Percentiles rank a stretch among this genome's conserved stretches.
Evolutionary conservation across 345 rosid genomes (phyloP).

Genomic region (Hirschfeldia incana): DNA sequence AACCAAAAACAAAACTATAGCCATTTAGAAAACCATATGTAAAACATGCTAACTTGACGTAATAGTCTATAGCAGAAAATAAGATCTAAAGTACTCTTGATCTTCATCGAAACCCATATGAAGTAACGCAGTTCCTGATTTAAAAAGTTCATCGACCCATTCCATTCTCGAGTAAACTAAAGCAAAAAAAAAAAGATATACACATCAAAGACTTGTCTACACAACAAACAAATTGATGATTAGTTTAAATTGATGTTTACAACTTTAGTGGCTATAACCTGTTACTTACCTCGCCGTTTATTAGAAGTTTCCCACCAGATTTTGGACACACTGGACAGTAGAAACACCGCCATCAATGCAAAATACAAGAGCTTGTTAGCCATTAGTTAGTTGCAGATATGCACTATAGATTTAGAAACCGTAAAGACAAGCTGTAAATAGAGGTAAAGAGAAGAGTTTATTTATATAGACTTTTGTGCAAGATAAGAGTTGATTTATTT

Average conservation of each 20-base stretch:
- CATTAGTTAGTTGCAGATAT: conserved; percentile 14
- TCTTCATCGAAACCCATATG: conserved; percentile 27
- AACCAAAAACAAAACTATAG: background rate
- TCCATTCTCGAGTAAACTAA: conserved; percentile 17
- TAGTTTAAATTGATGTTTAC: background rate
- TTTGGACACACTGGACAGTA: conserved; percentile 20
- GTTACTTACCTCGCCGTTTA: conserved; percentile 23
- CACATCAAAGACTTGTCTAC: conserved; percentile 1
- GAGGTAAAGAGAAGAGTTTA: background rate
- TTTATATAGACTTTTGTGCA: conserved; percentile 17
- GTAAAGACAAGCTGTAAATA: background rate
- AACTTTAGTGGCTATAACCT: background rate
- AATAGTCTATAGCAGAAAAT: conserved; percentile 27
- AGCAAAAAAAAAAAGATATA: background rate
- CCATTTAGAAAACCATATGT: background rate
- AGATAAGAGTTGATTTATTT: conserved; percentile 18
- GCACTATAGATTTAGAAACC: background rate
- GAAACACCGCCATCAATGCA: conserved; percentile 15
- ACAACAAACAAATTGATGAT: background rate
- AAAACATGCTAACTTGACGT: background rate
- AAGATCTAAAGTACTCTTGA: conserved; percentile 31
- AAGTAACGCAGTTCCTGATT: conserved; percentile 9
- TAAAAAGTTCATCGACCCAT: conserved; percentile 23
- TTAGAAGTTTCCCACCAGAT: conserved; percentile 32
- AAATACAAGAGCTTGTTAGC: conserved; percentile 11